A percentile compares a stretch with the other conserved stretches of the same genome.
These are phyloP conservation scores for Phytophthora pluvialis DNA, from an alignment of 352 stramenopile genomes.

Conservation along the genomic window DNA sequence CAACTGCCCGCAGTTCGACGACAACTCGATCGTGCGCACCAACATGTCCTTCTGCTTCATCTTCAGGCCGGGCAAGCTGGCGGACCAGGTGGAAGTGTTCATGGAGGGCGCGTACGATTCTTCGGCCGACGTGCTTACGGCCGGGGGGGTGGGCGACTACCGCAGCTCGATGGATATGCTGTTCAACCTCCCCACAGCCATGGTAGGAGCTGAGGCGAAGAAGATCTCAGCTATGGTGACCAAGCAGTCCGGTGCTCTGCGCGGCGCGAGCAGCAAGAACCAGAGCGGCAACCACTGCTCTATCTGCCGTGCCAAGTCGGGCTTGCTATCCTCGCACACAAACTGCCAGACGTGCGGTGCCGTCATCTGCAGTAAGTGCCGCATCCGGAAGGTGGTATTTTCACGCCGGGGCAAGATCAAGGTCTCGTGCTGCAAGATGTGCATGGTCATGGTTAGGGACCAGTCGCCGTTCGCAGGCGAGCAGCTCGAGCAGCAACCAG, in stretches of 20 bases:
- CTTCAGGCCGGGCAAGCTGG: conserved; percentile 57
- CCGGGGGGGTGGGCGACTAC: conserved; percentile 71
- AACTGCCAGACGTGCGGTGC: conserved; percentile 71
- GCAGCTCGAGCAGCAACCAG: conserved; percentile 43
- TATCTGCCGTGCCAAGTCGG: conserved; percentile 65
- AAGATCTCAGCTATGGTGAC: conserved; percentile 69
- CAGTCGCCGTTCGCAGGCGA: conserved; percentile 71
- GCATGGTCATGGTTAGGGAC: conserved; percentile 70
- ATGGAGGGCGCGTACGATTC: conserved; percentile 79
- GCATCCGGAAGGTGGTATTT: conserved; percentile 66
- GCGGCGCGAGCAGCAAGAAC: conserved; percentile 39
- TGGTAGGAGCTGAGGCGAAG: conserved; percentile 66
- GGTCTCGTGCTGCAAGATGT: conserved; percentile 76
- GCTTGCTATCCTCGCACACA: conserved; percentile 58
- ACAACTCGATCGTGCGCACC: conserved; percentile 79
- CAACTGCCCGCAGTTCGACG: conserved; percentile 69
- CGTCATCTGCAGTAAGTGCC: conserved; percentile 80
- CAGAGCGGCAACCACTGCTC: conserved; percentile 58
- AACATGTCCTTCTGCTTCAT: conserved; percentile 80
- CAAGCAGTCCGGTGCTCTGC: conserved; percentile 43
- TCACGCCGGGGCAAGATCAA: conserved; percentile 66
- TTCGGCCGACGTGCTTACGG: conserved; percentile 59
- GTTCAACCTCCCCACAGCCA: conserved; percentile 50
- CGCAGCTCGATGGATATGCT: conserved; percentile 75
- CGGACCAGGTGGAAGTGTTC: conserved; percentile 71